Base-by-base conservation (phyloP, 2,329 filamentous ascomycete species). In the Colletotrichum paranaense region DNA sequence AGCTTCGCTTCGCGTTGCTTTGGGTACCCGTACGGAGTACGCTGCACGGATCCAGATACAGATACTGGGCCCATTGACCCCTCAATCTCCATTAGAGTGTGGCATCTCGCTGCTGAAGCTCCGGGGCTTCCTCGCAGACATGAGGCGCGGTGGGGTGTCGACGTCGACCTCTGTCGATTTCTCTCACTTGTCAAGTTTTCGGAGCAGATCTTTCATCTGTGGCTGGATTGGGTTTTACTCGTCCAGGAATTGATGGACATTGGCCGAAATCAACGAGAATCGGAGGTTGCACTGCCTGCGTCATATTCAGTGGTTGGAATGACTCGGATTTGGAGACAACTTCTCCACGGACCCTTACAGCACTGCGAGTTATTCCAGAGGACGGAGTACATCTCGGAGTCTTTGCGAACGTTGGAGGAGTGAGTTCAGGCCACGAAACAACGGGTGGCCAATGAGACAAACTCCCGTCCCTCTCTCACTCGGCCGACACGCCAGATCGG, bases 291-390 rank as follows among this genome's bases (percentile, higher is more conserved):
- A 60, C 30, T 14, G 38, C 9, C 67, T 73, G 70, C 70, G 70
- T 73, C 70, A 73, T 70, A 32, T 73, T 26, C 60, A 70, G 55
- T 59, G 67, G n/a, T 60, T 28, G 42, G 49, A 59, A 55, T 73
- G 70, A 73, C 70, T 73, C 70, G 46, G 53, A 56, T 42, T 53
- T 32, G 58, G 58, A 62, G 58, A 62, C 26, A 49, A n/a, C 49
- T 59, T 42, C 65, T 68, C 49, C 69, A 58, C 58, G 69, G 53
- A 46, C 53, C 59, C 38, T 26, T 7, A 12, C 46, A 35, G 42
- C 30, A 38, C 4, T 24, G 35, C 38, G 32, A 57, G 49, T 38
- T 30, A 35, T 12, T 35, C 4, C 32, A 35, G 32, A 35, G 32
- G 4, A 35, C 26, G 22, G 28, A 58, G 57, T 68, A 28, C 66